Evolutionary conservation across 176 grass and related monocot genomes (phyloP).

Genomic region (Leersia perrieri): DNA sequence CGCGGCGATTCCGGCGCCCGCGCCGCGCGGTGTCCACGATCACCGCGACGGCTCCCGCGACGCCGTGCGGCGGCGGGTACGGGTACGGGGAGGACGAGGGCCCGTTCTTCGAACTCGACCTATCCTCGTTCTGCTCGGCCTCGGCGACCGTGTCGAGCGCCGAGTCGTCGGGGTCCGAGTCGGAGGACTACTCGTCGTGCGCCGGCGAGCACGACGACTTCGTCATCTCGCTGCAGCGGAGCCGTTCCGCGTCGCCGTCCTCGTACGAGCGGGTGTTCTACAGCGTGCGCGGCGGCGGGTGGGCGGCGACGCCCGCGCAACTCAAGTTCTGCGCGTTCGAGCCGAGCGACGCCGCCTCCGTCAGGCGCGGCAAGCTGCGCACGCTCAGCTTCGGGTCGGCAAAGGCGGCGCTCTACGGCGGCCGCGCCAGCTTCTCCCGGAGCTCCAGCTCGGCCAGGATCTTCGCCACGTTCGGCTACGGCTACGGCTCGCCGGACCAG

Average conservation of each 20-base stretch:
- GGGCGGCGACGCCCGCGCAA: background rate
- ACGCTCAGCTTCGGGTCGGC: slow-evolving; percentile 59
- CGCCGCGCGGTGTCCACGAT: slow-evolving; percentile 36
- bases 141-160: slow-evolving; percentile 44
- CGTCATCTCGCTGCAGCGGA: slow-evolving; percentile 45
- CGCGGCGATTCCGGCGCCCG: slow-evolving; percentile 30
- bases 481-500: slow-evolving; percentile 33
- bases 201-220: slow-evolving; percentile 45
- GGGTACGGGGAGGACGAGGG: slow-evolving; percentile 49
- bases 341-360: slow-evolving; percentile 5
- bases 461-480: slow-evolving; percentile 21
- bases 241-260: slow-evolving; percentile 32
- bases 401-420: slow-evolving; percentile 58
- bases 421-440: slow-evolving; percentile 58
- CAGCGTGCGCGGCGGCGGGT: slow-evolving; percentile 8
- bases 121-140: slow-evolving; percentile 45
- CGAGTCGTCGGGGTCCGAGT: slow-evolving; percentile 49
- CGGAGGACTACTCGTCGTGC: slow-evolving; percentile 32
- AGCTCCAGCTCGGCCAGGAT: slow-evolving; percentile 36
- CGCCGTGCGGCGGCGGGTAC: slow-evolving; percentile 11
- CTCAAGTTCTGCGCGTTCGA: slow-evolving; percentile 34
- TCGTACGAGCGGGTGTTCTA: slow-evolving; percentile 56
- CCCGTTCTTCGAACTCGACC: slow-evolving; percentile 77
- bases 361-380: slow-evolving; percentile 41
- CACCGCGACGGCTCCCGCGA: slow-evolving; percentile 43